Conservation (phyloP, 2,329 filamentous ascomycete species). For the Hirsutella minnesotensis region DNA sequence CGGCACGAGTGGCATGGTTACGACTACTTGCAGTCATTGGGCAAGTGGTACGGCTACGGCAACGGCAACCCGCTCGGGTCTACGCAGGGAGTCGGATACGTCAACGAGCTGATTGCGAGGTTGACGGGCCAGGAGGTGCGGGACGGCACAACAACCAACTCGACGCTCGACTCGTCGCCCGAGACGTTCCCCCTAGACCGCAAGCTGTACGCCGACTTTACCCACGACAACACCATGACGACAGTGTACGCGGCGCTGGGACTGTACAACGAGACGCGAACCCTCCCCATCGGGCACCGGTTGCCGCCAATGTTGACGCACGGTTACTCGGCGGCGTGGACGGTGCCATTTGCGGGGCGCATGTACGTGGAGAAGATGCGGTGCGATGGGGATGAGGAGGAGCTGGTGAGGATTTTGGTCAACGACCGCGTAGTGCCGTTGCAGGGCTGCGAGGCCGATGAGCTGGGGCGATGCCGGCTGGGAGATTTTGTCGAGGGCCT, state of each 20-base stretch:
- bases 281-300: conserved; percentile 38
- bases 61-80: conserved; percentile 67
- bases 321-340: conserved; percentile 67
- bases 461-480: conserved; percentile 58
- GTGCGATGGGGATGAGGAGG: conserved; percentile 45
- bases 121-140: conserved; percentile 56
- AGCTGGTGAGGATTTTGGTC: conserved; percentile 67
- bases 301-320: conserved; percentile 39
- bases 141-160: conserved; percentile 67
- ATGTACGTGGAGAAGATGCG: conserved; percentile 82
- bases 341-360: conserved; percentile 69
- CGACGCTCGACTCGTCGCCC: conserved; percentile 56
- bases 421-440: conserved; percentile 75
- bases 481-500: conserved; percentile 62
- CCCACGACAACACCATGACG: conserved; percentile 81
- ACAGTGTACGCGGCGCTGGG: conserved; percentile 66
- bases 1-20: conserved; percentile 63
- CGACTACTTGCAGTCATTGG: conserved; percentile 68
- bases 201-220: conserved; percentile 76
- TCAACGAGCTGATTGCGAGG: conserved; percentile 77
- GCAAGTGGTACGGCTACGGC: conserved; percentile 77
- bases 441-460: conserved; percentile 57
- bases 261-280: conserved; percentile 55
- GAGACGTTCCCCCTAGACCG: conserved; percentile 61
- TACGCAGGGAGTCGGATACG: conserved; percentile 77